A percentile compares a stretch with the other conserved stretches of the same genome.
Evolutionary conservation across 352 stramenopile genomes (phyloP).

Genomic region (Phytophthora sp.): DNA sequence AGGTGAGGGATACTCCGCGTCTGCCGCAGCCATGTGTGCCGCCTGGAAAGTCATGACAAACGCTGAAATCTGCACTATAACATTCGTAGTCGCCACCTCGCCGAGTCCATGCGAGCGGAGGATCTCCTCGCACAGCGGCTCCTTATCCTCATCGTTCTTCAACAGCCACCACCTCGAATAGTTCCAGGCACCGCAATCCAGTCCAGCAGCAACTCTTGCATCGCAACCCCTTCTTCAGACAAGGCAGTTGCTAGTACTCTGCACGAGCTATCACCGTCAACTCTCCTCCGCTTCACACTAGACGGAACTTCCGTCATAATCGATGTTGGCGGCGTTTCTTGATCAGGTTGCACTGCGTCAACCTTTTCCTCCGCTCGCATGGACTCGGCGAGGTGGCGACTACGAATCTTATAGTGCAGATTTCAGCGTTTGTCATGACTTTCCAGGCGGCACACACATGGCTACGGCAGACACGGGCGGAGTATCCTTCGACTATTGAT

Average conservation of each 20-base stretch:
- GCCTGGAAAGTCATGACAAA: slow-evolving; percentile 48
- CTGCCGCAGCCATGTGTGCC: no score
- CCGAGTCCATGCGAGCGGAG: slow-evolving; percentile 34
- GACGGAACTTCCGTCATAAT: no score
- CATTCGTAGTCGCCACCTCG: slow-evolving; percentile 29
- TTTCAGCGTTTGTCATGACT: slow-evolving; percentile 38
- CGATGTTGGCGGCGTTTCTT: no score
- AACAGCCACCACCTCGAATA: slow-evolving; percentile 44
- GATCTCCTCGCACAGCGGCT: slow-evolving; percentile 43
- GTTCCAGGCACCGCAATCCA: slow-evolving; percentile 46
- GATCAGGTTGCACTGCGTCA: slow-evolving; percentile 38
- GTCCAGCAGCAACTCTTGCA: slow-evolving; percentile 34
- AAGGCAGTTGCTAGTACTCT: neutral
- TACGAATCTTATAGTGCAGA: slow-evolving; percentile 31
- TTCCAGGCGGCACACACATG: slow-evolving; percentile 45
- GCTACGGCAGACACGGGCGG: slow-evolving; percentile 31
- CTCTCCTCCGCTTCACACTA: slow-evolving; percentile 32
- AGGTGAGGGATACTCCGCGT: slow-evolving; percentile 64
- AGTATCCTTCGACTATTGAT: slow-evolving; percentile 17
- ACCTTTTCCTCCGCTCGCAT: slow-evolving; percentile 36
- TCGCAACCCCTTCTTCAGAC: slow-evolving; percentile 19
- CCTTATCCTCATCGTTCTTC: slow-evolving; percentile 28
- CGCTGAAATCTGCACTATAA: slow-evolving; percentile 43
- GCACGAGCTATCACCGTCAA: neutral
- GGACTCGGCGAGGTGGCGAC: slow-evolving; percentile 28